phyloP scores from a whole-genome alignment of 129 eudicot species.

The Flaveria ramosissima region DNA sequence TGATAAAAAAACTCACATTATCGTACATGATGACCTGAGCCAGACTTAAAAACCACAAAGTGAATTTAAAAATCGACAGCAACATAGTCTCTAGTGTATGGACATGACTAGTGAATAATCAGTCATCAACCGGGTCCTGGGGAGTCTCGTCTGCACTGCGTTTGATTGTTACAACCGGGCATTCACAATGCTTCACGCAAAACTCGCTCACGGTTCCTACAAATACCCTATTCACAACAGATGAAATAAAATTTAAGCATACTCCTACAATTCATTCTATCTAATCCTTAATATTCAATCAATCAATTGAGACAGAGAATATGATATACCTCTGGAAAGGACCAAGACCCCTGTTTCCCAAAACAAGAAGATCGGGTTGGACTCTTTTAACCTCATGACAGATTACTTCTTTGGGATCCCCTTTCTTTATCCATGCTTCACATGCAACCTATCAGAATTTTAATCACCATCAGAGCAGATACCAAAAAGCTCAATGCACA shows the following conservation, averaged over 20 bases:
- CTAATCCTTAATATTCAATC: not conserved
- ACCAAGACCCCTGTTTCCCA: conserved; percentile 94
- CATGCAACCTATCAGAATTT: conserved; percentile 65
- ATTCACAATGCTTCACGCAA: conserved; percentile 88
- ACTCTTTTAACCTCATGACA: conserved; percentile 80
- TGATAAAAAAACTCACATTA: conserved; percentile 11
- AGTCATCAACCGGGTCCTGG: conserved; percentile 81
- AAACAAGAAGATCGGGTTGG: conserved; percentile 85
- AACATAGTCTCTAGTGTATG: not conserved
- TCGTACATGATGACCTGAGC: not conserved
- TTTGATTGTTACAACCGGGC: conserved; percentile 89
- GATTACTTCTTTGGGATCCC: conserved; percentile 85
- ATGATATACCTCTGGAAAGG: conserved; percentile 83
- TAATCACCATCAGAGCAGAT: conserved; percentile 1
- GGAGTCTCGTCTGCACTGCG: conserved; percentile 75
- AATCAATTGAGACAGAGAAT: not conserved
- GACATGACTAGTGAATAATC: conserved; percentile 18
- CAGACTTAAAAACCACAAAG: not conserved
- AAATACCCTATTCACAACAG: conserved; percentile 69
- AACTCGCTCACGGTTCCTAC: conserved; percentile 98
- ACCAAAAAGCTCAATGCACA: conserved; percentile 5
- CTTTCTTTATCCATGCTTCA: conserved; percentile 90
- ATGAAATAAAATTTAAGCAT: not conserved
- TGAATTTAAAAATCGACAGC: not conserved
- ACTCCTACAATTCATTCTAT: not conserved